Conservation (phyloP, 176 grass and related monocot genomes). For the Oryza punctata region DNA sequence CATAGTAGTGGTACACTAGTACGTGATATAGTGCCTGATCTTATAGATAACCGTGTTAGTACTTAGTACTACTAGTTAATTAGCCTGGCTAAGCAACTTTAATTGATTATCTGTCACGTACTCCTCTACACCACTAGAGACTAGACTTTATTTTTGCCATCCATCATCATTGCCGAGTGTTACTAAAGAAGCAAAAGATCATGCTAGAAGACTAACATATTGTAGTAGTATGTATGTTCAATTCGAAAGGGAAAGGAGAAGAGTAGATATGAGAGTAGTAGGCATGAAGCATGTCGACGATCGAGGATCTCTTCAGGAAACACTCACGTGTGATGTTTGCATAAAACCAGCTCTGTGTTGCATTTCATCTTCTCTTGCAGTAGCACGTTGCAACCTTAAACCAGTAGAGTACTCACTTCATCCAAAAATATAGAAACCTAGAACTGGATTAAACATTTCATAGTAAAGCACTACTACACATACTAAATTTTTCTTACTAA, state of each 20-base stretch:
- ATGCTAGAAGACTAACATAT: not conserved
- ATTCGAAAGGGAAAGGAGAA: slow-evolving; percentile 2
- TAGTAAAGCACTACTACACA: too few species aligned
- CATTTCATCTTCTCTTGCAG: not conserved
- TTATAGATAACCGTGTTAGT: not conserved
- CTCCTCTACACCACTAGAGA: not conserved
- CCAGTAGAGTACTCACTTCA: too few species aligned
- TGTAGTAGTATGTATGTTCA: not conserved
- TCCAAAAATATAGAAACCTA: too few species aligned
- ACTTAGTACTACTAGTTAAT: not conserved
- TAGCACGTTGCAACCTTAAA: not conserved
- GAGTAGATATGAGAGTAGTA: not conserved
- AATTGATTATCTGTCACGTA: not conserved
- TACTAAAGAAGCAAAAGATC: not conserved
- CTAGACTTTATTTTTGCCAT: not conserved
- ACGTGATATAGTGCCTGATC: not conserved
- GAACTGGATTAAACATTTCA: too few species aligned
- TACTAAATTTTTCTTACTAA: too few species aligned
- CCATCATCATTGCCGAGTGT: not conserved
- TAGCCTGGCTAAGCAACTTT: not conserved
- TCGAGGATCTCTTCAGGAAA: too few species aligned
- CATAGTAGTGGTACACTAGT: not conserved
- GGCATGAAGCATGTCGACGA: not conserved
- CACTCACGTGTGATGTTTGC: not conserved
- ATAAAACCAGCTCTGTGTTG: not conserved